phyloP scores from a whole-genome alignment of 1,284 basidiomycete species.

The Lignosus rhinocerotis region DNA sequence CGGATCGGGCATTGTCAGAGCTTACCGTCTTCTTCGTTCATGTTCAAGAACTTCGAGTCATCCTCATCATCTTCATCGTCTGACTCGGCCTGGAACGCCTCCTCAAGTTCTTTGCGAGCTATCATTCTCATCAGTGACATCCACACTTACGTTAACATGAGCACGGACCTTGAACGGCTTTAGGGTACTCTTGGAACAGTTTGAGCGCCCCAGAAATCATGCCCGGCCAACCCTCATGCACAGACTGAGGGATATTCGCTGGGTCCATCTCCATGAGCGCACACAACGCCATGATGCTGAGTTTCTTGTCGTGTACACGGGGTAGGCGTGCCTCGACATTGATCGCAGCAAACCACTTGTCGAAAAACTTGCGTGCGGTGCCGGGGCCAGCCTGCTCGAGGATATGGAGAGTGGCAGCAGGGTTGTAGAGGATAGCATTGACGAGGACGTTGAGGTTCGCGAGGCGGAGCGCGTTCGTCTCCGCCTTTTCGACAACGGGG shows the following conservation, averaged over 20 bases:
- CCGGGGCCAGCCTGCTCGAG: constrained; percentile 68
- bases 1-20: not conserved
- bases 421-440: constrained; percentile 86
- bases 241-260: constrained; percentile 51
- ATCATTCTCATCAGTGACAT: not conserved
- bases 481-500: constrained; percentile 54
- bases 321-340: constrained; percentile 63
- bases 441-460: constrained; percentile 83
- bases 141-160: not conserved
- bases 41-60: constrained; percentile 58
- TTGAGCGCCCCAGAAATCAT: constrained; percentile 71
- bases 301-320: constrained; percentile 91
- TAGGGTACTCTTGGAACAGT: constrained; percentile 75
- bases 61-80: constrained; percentile 65
- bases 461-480: constrained; percentile 69
- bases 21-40: constrained; percentile 73
- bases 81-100: constrained; percentile 53
- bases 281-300: constrained; percentile 76
- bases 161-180: constrained; percentile 64
- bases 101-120: constrained; percentile 72
- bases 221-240: constrained; percentile 71
- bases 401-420: constrained; percentile 70
- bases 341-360: constrained; percentile 77
- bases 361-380: constrained; percentile 70
- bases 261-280: constrained; percentile 71